Evolutionary conservation across 2,329 filamentous ascomycete species (phyloP).

Genomic region (Emergomyces africanus): DNA sequence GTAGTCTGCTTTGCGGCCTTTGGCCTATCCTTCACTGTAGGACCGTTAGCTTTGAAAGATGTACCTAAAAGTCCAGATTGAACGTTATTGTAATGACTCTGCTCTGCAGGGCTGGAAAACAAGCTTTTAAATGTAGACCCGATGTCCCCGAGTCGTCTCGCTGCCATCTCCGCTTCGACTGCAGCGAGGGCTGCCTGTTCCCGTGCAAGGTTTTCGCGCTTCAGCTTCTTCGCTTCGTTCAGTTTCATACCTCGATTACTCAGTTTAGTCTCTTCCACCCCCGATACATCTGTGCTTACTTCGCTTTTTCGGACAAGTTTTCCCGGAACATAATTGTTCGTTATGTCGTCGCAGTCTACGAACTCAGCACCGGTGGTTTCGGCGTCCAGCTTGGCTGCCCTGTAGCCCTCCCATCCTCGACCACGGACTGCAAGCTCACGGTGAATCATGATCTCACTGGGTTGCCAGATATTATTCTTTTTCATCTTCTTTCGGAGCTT

Average conservation of each 20-base stretch:
- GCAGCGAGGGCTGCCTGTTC: slow-evolving; percentile 35
- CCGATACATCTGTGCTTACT: slow-evolving; percentile 21
- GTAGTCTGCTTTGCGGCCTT: slow-evolving; percentile 13
- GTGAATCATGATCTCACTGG: slow-evolving; percentile 54
- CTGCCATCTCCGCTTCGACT: slow-evolving; percentile 26
- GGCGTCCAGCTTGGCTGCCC: slow-evolving; percentile 38
- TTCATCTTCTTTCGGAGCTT: slow-evolving; percentile 56
- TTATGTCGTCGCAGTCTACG: slow-evolving; percentile 41
- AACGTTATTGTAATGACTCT: slow-evolving; percentile 10
- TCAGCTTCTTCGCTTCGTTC: slow-evolving; percentile 49
- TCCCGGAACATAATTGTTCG: slow-evolving; percentile 25
- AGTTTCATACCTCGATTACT: slow-evolving; percentile 49
- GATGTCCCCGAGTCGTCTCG: slow-evolving; percentile 25
- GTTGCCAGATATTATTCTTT: slow-evolving; percentile 57
- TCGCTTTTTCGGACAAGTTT: slow-evolving; percentile 30
- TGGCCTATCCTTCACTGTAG: slow-evolving; percentile 15
- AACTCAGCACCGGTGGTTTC: slow-evolving; percentile 41
- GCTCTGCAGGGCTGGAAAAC: slow-evolving; percentile 18
- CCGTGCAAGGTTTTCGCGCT: slow-evolving; percentile 40
- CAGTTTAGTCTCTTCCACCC: slow-evolving; percentile 37
- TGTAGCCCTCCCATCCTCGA: slow-evolving; percentile 40
- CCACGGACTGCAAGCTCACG: slow-evolving; percentile 49
- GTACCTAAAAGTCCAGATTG: slow-evolving; percentile 14
- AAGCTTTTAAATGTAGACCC: slow-evolving; percentile 26
- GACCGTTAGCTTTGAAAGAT: slow-evolving; percentile 15